phyloP scores from a whole-genome alignment of 371 early-diverging fungal species.

The Mortierella sp. region DNA sequence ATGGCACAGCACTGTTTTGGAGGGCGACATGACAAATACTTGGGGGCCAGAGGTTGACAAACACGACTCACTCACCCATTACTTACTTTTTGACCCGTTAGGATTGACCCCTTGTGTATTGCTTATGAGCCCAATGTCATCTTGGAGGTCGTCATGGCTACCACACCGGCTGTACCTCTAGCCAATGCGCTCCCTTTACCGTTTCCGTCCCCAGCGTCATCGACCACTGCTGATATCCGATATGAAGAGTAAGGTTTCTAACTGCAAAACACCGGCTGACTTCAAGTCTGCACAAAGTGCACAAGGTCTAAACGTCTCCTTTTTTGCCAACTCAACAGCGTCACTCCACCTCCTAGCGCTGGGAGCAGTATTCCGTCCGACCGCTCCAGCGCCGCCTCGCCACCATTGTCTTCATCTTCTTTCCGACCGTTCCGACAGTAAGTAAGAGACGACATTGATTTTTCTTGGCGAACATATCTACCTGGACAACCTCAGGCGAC shows the following conservation, averaged over 20 bases:
- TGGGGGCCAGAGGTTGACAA: no score
- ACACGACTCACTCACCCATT: not conserved
- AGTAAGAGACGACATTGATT: no score
- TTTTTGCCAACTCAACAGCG: not conserved
- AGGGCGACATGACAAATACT: no score
- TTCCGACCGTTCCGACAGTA: not conserved
- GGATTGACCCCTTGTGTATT: slow-evolving; percentile 14
- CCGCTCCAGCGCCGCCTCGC: not conserved
- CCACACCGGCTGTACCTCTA: not conserved
- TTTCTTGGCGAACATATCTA: no score
- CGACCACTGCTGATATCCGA: not conserved
- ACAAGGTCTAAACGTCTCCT: not conserved
- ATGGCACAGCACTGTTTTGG: no score
- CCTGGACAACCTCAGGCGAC: no score
- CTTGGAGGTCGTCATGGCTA: not conserved
- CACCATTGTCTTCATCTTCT: not conserved
- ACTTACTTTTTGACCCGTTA: not conserved
- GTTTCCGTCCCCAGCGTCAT: not conserved
- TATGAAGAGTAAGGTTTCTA: not conserved
- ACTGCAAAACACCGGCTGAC: not conserved
- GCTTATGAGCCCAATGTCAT: slow-evolving; percentile 3
- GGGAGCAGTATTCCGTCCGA: not conserved
- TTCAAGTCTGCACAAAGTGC: not conserved
- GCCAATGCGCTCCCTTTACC: not conserved
- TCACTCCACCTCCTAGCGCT: not conserved